A percentile compares a stretch with the other conserved stretches of the same genome.
Evolutionary conservation across 352 stramenopile genomes (phyloP).

Genomic region (Plasmopara viticola): DNA sequence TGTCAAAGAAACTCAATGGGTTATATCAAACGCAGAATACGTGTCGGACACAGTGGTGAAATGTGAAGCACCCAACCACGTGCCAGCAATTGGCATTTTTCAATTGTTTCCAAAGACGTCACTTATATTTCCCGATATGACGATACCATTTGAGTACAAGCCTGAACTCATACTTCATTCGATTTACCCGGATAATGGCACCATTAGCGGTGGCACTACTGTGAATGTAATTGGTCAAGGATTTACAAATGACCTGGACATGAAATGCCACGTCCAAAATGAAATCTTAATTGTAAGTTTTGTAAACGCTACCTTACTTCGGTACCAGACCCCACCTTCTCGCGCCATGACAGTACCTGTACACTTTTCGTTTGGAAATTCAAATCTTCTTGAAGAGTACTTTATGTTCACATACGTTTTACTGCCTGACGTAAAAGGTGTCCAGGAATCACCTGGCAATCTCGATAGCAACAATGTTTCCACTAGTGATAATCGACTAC

Average conservation of each 20-base stretch:
- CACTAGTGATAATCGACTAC: neutral
- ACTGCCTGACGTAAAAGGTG: constrained; percentile 4
- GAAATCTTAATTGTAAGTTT: constrained; percentile 9
- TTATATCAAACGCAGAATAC: constrained; percentile 11
- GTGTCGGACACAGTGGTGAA: constrained; percentile 23
- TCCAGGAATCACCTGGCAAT: neutral
- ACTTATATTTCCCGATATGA: constrained; percentile 5
- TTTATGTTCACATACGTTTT: constrained; percentile 22
- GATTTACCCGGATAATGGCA: constrained; percentile 21
- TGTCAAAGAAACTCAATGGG: constrained; percentile 7
- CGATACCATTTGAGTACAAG: constrained; percentile 27
- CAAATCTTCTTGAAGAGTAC: constrained; percentile 11
- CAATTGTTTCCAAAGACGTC: constrained; percentile 25
- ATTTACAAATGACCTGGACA: constrained; percentile 22
- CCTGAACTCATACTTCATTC: constrained; percentile 17
- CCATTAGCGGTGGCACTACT: constrained; percentile 9
- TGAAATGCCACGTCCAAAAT: constrained; percentile 26
- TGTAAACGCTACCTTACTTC: constrained; percentile 35
- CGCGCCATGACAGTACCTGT: constrained; percentile 20
- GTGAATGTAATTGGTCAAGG: constrained; percentile 31
- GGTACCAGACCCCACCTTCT: constrained; percentile 29
- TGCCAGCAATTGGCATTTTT: constrained; percentile 13
- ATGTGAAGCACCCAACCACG: constrained; percentile 14
- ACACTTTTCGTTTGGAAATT: constrained; percentile 22
- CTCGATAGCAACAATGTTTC: neutral